phyloP scores from a whole-genome alignment of 345 rosid species.

The thale cress (Arabidopsis thaliana) region TAIR10.1 NC_003074.8:8782501-8783000 shows the following conservation, averaged over 20 bases:
- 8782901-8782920: constrained; percentile 78
- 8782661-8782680: constrained; percentile 43
- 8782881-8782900: constrained; percentile 80
- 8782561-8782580: constrained; percentile 88
- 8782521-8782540: constrained; percentile 81
- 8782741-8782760: constrained; percentile 68
- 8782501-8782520: constrained; percentile 63
- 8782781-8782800: constrained; percentile 65
- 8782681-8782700: constrained; percentile 46
- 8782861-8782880: constrained; percentile 96
- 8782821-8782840: constrained; percentile 84
- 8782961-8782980: constrained; percentile 79
- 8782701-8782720: constrained; percentile 56
- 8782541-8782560: constrained; percentile 82
- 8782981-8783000: constrained; percentile 96
- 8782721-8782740: constrained; percentile 75
- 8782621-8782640: constrained; percentile 73
- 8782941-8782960: constrained; percentile 89
- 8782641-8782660: constrained; percentile 68
- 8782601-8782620: constrained; percentile 60
- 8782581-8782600: constrained; percentile 73
- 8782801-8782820: constrained; percentile 57
- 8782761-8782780: constrained; percentile 72
- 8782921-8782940: constrained; percentile 96
- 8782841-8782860: constrained; percentile 93